phyloP scores from a whole-genome alignment of 805 yeast species.

The Ogataea ganodermae region DNA sequence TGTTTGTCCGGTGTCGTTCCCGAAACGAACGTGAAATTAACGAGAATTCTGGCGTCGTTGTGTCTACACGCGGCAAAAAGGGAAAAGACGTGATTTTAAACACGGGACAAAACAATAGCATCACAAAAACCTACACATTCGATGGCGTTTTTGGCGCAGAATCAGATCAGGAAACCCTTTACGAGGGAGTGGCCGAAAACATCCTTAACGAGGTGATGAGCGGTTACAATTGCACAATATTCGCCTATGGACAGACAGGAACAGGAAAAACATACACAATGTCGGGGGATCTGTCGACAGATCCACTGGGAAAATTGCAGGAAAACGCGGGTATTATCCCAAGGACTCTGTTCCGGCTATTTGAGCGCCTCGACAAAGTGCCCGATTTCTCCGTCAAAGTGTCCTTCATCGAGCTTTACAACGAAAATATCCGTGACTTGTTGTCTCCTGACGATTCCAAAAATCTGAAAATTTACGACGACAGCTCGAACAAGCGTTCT shows the following conservation, averaged over 20 bases:
- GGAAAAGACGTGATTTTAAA: conserved; percentile 52
- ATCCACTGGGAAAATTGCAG: conserved; percentile 33
- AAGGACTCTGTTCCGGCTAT: conserved; percentile 45
- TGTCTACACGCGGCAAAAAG: conserved; percentile 49
- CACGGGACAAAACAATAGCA: conserved; percentile 38
- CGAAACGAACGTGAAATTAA: conserved; percentile 58
- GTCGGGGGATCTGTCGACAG: conserved; percentile 53
- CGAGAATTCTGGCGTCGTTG: conserved; percentile 62
- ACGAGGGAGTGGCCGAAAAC: conserved; percentile 65
- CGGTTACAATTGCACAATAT: conserved; percentile 56
- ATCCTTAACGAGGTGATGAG: conserved; percentile 50
- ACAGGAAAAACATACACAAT: conserved; percentile 63
- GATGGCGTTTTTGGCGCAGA: conserved; percentile 85
- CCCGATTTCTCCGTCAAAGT: conserved; percentile 44
- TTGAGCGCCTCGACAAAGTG: conserved; percentile 37
- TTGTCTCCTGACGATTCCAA: conserved; percentile 41
- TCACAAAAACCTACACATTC: conserved; percentile 60
- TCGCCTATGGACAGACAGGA: conserved; percentile 65
- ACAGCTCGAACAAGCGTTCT: conserved; percentile 37
- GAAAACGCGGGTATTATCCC: conserved; percentile 53
- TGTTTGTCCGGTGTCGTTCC: conserved; percentile 65
- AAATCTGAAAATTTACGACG: conserved; percentile 22
- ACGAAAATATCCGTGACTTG: conserved; percentile 45
- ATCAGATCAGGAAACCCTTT: conserved; percentile 69
- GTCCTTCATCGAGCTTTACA: conserved; percentile 57